Conservation (phyloP, 176 grass and related monocot genomes). For the Secale cereale region DNA sequence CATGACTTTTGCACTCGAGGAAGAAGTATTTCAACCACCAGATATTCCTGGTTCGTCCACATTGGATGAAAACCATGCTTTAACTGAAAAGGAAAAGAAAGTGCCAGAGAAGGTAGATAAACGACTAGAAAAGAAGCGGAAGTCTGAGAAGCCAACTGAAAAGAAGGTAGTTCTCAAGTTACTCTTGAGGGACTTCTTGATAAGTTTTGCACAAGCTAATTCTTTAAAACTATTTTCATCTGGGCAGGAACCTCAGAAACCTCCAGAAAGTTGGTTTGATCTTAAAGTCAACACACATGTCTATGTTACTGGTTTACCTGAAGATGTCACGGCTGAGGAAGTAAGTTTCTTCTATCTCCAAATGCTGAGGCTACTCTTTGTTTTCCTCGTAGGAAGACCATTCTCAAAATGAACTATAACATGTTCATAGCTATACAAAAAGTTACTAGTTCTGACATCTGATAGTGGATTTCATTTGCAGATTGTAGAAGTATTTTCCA, state of each 20-base stretch:
- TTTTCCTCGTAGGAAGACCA: constrained; percentile 21
- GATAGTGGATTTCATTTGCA: constrained; percentile 45
- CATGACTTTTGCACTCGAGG: constrained; percentile 79
- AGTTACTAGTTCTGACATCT: background rate
- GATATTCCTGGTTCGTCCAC: constrained; percentile 32
- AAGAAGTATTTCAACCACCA: constrained; percentile 67
- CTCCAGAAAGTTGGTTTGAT: constrained; percentile 98
- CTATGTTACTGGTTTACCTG: constrained; percentile 86
- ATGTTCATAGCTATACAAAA: background rate
- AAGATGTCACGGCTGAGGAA: constrained; percentile 82
- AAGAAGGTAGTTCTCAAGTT: constrained; percentile 64
- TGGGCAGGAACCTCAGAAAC: constrained; percentile 87
- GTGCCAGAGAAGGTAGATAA: constrained; percentile 51
- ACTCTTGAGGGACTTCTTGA: constrained; percentile 5
- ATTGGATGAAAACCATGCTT: constrained; percentile 38
- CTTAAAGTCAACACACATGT: constrained; percentile 98
- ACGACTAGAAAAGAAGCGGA: constrained; percentile 65
- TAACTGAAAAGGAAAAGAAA: constrained; percentile 33
- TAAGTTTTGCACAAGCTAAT: background rate
- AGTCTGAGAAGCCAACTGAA: constrained; percentile 68
- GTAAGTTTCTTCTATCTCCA: constrained; percentile 43
- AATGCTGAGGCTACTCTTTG: constrained; percentile 15
- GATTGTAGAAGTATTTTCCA: constrained; percentile 94
- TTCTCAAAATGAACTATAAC: background rate
- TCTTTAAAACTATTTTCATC: constrained; percentile 16